Conservation (phyloP, 306 rosid species). For the Astragalus glycyphyllos region DNA sequence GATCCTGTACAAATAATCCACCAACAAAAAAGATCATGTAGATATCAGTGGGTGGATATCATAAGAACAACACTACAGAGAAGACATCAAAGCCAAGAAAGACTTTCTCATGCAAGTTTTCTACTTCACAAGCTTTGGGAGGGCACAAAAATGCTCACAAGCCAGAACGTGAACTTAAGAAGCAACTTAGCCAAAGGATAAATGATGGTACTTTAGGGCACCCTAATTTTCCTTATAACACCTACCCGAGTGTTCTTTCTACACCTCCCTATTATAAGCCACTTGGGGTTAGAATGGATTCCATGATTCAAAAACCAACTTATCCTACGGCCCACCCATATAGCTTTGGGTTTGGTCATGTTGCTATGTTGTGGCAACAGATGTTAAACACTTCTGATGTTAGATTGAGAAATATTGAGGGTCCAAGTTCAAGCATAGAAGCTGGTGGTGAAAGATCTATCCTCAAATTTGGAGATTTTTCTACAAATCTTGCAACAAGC, state of each 20-base stretch:
- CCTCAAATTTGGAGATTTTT: too few species aligned
- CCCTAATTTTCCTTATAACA: conserved; percentile 40
- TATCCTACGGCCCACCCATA: too few species aligned
- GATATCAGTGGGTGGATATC: too few species aligned
- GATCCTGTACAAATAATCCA: too few species aligned
- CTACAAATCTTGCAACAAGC: background rate
- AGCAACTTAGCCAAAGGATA: conserved; percentile 66
- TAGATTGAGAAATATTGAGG: background rate
- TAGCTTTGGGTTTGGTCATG: conserved; percentile 35
- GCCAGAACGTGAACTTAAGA: conserved; percentile 73
- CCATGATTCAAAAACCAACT: too few species aligned
- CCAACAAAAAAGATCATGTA: too few species aligned
- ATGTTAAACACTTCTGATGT: conserved; percentile 7
- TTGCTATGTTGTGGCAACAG: background rate
- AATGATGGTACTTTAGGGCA: conserved; percentile 29
- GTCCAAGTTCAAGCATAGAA: background rate
- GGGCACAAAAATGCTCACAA: conserved; percentile 93
- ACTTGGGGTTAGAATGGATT: too few species aligned
- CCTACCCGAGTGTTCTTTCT: conserved; percentile 40
- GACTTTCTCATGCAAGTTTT: conserved; percentile 69
- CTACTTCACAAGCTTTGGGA: conserved; percentile 81
- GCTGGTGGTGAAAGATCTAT: too few species aligned
- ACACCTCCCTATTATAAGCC: too few species aligned
- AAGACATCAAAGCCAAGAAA: conserved; percentile 32
- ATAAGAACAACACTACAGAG: background rate